Conservation (phyloP, 1,284 basidiomycete genomes). For the Ceratobasidium theobromae region DNA sequence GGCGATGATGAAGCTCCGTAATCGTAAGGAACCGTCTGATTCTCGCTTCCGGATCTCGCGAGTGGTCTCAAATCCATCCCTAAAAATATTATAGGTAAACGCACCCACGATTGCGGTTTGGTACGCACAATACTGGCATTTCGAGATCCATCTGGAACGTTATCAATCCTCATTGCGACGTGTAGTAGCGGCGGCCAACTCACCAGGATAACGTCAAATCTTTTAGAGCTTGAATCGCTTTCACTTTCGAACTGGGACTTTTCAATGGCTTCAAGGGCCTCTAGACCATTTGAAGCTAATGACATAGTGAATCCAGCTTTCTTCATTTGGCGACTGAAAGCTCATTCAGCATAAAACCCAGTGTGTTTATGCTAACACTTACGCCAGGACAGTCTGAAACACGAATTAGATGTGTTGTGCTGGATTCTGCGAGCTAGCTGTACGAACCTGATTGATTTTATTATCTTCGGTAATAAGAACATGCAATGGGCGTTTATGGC, state of each 20-base stretch:
- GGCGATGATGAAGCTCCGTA: conserved; percentile 38
- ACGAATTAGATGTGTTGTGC: background rate
- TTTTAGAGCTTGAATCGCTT: background rate
- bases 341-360: background rate
- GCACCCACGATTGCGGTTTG: background rate
- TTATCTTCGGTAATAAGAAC: conserved; percentile 42
- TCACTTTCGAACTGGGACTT: background rate
- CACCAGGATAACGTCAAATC: conserved; percentile 40
- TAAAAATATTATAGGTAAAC: background rate
- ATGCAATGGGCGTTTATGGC: conserved; percentile 17
- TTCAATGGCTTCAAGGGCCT: conserved; percentile 39
- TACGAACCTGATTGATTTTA: conserved; percentile 38
- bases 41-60: conserved; percentile 40
- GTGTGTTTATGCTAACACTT: background rate
- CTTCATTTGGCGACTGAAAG: conserved; percentile 38
- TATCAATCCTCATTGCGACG: background rate
- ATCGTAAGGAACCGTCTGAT: conserved; percentile 35
- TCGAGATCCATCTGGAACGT: conserved; percentile 40
- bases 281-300: conserved; percentile 39
- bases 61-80: conserved; percentile 39
- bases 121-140: conserved; percentile 40
- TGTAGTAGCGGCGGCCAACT: conserved; percentile 3
- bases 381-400: conserved; percentile 31
- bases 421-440: background rate
- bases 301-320: conserved; percentile 38